Conservation (phyloP, 257 asterid species). For the Cordia subcordata region DNA sequence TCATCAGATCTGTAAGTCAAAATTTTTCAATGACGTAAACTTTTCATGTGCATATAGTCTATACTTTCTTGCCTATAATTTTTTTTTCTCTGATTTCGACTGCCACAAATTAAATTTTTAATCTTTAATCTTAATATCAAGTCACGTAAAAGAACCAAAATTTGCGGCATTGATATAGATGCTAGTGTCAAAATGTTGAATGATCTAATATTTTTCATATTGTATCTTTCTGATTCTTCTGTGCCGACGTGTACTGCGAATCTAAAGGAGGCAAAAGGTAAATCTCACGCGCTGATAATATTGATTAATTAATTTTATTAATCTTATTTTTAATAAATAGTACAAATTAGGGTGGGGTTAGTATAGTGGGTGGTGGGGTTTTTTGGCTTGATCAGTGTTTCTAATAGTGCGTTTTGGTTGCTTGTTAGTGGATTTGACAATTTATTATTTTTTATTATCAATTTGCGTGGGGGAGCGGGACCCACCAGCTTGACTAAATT, state of each 20-base stretch:
- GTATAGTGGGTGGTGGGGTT: not conserved
- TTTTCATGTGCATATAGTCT: no score
- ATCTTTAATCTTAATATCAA: no score
- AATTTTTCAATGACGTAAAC: not conserved
- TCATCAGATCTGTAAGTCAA: slow-evolving; percentile 83
- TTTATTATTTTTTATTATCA: not conserved
- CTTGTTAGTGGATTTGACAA: not conserved
- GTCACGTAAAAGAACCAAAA: no score
- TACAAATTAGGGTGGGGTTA: not conserved
- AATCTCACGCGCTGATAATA: slow-evolving; percentile 12
- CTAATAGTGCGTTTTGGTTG: not conserved
- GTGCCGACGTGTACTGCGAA: not conserved
- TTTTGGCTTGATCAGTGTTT: not conserved
- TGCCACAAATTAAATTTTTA: no score
- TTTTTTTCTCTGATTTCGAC: no score
- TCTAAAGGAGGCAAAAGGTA: not conserved
- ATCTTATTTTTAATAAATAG: no score
- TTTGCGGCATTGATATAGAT: no score
- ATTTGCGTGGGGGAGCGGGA: not conserved
- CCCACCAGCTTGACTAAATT: not conserved
- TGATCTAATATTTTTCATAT: no score
- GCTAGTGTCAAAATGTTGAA: no score
- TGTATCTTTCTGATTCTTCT: not conserved
- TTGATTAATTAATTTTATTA: not conserved
- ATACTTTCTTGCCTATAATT: no score